Evolutionary conservation across 768 basidiomycete genomes (phyloP).

Genomic region (Termitomyces sp.): DNA sequence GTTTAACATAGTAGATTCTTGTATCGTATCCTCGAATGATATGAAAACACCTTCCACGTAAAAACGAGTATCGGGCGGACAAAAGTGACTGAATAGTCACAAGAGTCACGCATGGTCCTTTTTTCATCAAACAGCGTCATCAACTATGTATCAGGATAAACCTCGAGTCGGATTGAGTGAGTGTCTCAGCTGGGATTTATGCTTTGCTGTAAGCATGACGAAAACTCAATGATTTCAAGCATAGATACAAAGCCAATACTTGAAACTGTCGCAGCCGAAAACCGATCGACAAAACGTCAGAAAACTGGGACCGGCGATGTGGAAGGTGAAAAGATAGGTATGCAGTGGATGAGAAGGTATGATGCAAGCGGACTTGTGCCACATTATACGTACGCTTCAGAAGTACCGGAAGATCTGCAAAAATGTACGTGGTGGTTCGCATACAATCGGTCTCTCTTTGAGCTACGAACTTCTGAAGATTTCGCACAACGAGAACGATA

Average conservation of each 20-base stretch:
- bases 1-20: too few species aligned
- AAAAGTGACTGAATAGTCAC: too few species aligned
- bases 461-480: slow-evolving; percentile 42
- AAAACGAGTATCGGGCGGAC: too few species aligned
- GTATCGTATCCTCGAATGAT: too few species aligned
- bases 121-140: not conserved
- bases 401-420: slow-evolving; percentile 73
- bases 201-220: slow-evolving; percentile 26
- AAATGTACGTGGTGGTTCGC: slow-evolving; percentile 63
- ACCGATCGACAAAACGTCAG: slow-evolving; percentile 30
- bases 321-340: slow-evolving; percentile 12
- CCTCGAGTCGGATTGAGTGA: slow-evolving; percentile 32
- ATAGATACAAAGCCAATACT: not conserved
- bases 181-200: slow-evolving; percentile 36
- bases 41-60: too few species aligned
- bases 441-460: not conserved
- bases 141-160: slow-evolving; percentile 26
- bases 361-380: slow-evolving; percentile 74
- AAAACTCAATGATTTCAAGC: not conserved
- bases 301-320: slow-evolving; percentile 18
- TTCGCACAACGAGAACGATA: slow-evolving; percentile 79
- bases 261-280: not conserved
- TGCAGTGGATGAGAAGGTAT: slow-evolving; percentile 35
- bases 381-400: slow-evolving; percentile 52
- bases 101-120: too few species aligned